A percentile compares a stretch with the other conserved stretches of the same genome.
phyloP scores from a whole-genome alignment of 495 filamentous ascomycete species.

The Sphaerosporella brunnea region DNA sequence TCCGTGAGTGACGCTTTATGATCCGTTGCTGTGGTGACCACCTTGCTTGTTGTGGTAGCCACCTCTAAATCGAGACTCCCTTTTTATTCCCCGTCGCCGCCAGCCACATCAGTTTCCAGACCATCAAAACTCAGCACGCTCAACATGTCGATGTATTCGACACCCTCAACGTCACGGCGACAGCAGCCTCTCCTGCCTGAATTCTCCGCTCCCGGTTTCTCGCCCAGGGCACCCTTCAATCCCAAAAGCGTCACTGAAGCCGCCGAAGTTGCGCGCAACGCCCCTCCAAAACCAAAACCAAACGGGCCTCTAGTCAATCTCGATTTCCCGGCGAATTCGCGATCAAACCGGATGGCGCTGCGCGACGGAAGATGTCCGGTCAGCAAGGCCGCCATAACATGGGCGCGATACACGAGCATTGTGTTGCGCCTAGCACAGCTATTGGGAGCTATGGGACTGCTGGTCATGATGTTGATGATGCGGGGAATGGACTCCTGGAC shows the following conservation, averaged over 20 bases:
- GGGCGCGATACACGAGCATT: slow-evolving; percentile 5
- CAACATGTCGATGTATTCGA: too few species aligned
- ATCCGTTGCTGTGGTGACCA: too few species aligned
- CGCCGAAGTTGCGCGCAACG: background rate
- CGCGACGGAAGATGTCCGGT: slow-evolving; percentile 5
- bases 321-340: slow-evolving; percentile 8
- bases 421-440: slow-evolving; percentile 13
- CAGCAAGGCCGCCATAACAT: slow-evolving; percentile 4
- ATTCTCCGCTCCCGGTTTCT: background rate
- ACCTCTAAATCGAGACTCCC: too few species aligned
- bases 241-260: background rate
- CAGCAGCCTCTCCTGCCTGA: background rate
- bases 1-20: too few species aligned
- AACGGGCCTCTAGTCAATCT: slow-evolving; percentile 19
- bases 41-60: too few species aligned
- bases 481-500: slow-evolving; percentile 15
- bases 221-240: background rate
- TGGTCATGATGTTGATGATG: slow-evolving; percentile 16
- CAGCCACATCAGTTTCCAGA: too few species aligned
- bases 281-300: slow-evolving; percentile 8
- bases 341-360: slow-evolving; percentile 6
- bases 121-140: too few species aligned
- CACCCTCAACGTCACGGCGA: too few species aligned
- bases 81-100: too few species aligned
- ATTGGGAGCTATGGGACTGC: slow-evolving; percentile 15